These are phyloP conservation scores for Kalmusia sp. DNA, from an alignment of 2,329 filamentous ascomycete genomes.

Conservation along the genomic window DNA sequence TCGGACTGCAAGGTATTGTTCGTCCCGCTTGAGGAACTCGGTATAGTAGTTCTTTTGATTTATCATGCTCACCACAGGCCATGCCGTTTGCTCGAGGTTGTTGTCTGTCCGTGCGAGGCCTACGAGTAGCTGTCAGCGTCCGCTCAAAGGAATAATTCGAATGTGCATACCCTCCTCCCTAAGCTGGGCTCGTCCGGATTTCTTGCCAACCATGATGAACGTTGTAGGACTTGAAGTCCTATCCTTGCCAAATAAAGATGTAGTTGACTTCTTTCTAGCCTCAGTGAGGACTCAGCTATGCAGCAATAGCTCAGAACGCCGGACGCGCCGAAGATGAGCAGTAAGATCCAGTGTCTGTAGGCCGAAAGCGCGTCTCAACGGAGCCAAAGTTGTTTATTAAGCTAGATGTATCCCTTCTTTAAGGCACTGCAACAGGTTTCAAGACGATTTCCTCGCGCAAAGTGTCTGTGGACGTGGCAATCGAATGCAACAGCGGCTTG, in stretches of 20 bases:
- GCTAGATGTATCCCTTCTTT: too few relatives aligned
- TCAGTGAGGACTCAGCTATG: background rate
- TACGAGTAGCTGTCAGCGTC: constrained; percentile 49
- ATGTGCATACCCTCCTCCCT: constrained; percentile 62
- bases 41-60: constrained; percentile 98
- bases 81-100: constrained; percentile 93
- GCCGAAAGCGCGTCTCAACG: too few relatives aligned
- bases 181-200: constrained; percentile 67
- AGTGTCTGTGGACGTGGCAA: background rate
- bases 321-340: too few relatives aligned
- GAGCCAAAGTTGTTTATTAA: too few relatives aligned
- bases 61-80: constrained; percentile 91
- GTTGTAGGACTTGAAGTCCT: background rate
- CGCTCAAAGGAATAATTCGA: background rate
- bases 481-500: background rate
- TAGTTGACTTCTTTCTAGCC: background rate
- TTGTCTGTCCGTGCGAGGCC: constrained; percentile 97
- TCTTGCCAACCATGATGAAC: constrained; percentile 67
- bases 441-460: background rate
- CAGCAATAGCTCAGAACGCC: too few relatives aligned
- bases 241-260: background rate
- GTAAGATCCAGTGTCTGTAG: too few relatives aligned
- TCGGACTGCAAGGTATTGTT: constrained; percentile 89
- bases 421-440: too few relatives aligned
- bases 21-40: constrained; percentile 97